phyloP scores from a whole-genome alignment of 805 yeast species.

The Nematodospora valgi region DNA sequence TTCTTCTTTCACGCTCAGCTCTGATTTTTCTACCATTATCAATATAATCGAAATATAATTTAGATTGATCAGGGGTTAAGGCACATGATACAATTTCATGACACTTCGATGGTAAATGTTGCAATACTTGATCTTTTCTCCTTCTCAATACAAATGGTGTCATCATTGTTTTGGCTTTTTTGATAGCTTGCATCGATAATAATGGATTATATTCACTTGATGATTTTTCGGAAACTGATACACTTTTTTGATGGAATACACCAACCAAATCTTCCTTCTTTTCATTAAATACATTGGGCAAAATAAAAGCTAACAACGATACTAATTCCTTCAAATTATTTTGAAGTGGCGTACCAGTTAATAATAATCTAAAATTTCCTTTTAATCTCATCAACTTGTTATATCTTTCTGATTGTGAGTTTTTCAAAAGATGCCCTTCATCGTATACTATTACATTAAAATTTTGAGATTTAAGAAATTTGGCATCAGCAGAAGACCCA shows the following conservation, averaged over 20 bases:
- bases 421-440: conserved; percentile 96
- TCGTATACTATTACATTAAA: conserved; percentile 92
- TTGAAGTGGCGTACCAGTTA: conserved; percentile 97
- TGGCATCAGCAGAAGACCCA: conserved; percentile 77
- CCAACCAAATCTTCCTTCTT: conserved; percentile 78
- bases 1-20: conserved; percentile 43
- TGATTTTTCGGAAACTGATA: conserved; percentile 16
- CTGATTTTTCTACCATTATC: conserved; percentile 38
- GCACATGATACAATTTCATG: conserved; percentile 66
- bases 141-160: conserved; percentile 94
- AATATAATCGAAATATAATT: conserved; percentile 62
- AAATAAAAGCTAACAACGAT: conserved; percentile 84
- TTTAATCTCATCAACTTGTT: conserved; percentile 77
- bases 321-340: conserved; percentile 88
- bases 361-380: conserved; percentile 78
- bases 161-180: conserved; percentile 96
- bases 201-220: conserved; percentile 59
- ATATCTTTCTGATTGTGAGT: conserved; percentile 84
- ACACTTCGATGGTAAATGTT: conserved; percentile 78
- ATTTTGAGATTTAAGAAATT: conserved; percentile 66
- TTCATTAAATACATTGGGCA: conserved; percentile 78
- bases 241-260: conserved; percentile 83
- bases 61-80: conserved; percentile 50
- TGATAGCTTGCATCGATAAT: conserved; percentile 85
- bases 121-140: conserved; percentile 85